A percentile compares a stretch with the other conserved stretches of the same genome.
Evolutionary conservation across 768 basidiomycete species (phyloP).

Genomic region (Pisolithus sp.): DNA sequence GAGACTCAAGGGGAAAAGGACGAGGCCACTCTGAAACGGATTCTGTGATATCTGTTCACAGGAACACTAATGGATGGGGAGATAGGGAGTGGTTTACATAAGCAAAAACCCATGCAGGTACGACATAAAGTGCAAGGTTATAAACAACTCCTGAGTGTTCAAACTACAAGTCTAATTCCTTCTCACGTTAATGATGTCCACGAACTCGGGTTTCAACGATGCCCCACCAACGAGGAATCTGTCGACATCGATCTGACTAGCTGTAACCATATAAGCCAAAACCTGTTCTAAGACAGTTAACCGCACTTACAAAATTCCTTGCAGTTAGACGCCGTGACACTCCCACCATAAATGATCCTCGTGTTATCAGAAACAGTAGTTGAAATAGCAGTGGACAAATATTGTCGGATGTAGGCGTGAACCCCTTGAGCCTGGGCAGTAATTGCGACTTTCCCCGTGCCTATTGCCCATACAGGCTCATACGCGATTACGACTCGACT

Average conservation of each 20-base stretch:
- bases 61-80: too few species aligned
- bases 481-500: constrained; percentile 96
- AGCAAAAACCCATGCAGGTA: too few species aligned
- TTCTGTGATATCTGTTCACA: too few species aligned
- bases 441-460: constrained; percentile 94
- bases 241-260: constrained; percentile 76
- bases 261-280: constrained; percentile 32
- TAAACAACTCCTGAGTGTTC: not conserved
- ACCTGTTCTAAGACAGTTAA: not conserved
- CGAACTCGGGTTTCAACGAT: constrained; percentile 95
- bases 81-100: too few species aligned
- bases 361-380: constrained; percentile 61
- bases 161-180: constrained; percentile 13
- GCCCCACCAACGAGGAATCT: constrained; percentile 98
- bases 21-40: too few species aligned
- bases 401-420: constrained; percentile 77
- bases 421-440: constrained; percentile 89
- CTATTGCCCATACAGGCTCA: constrained; percentile 98
- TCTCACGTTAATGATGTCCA: constrained; percentile 79
- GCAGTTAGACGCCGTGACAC: constrained; percentile 85
- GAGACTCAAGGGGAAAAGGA: too few species aligned
- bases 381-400: constrained; percentile 61
- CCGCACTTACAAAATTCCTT: constrained; percentile 69
- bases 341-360: constrained; percentile 94
- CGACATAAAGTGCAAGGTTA: too few species aligned